These are phyloP conservation scores for Lyophyllum decastes DNA, from an alignment of 768 basidiomycete species.

Conservation along the genomic window DNA sequence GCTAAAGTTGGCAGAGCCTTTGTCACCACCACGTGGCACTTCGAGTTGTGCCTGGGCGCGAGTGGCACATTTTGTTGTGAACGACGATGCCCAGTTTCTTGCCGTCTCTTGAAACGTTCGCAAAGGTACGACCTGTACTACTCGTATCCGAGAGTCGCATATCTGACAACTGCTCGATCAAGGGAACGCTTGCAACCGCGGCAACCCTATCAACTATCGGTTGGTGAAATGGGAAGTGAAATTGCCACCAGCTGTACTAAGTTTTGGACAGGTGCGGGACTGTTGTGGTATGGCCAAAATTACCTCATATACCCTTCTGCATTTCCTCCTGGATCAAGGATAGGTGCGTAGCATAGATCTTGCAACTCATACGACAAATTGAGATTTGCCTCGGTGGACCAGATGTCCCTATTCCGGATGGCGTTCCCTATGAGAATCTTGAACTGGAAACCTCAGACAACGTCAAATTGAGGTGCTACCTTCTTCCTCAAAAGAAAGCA, in stretches of 20 bases:
- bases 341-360: constrained; percentile 40
- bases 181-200: constrained; percentile 59
- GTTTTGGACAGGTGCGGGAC: constrained; percentile 53
- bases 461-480: constrained; percentile 71
- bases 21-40: not conserved
- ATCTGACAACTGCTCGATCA: not conserved
- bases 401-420: constrained; percentile 74
- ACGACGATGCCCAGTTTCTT: constrained; percentile 16
- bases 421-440: constrained; percentile 76
- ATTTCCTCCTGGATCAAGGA: constrained; percentile 76
- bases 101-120: constrained; percentile 48
- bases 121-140: constrained; percentile 35
- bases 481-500: constrained; percentile 66
- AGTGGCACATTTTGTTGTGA: not conserved
- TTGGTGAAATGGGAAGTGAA: constrained; percentile 25
- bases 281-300: constrained; percentile 86
- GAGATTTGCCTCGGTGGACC: not conserved
- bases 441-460: constrained; percentile 72
- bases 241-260: not conserved
- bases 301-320: constrained; percentile 90
- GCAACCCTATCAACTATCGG: constrained; percentile 60
- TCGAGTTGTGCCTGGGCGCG: not conserved
- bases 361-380: constrained; percentile 13
- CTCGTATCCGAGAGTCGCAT: not conserved
- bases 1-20: not conserved